Percentiles rank a stretch among this genome's conserved stretches.
Evolutionary conservation across 257 asterid genomes (phyloP).

Genomic region (Lycium ferocissimum): DNA sequence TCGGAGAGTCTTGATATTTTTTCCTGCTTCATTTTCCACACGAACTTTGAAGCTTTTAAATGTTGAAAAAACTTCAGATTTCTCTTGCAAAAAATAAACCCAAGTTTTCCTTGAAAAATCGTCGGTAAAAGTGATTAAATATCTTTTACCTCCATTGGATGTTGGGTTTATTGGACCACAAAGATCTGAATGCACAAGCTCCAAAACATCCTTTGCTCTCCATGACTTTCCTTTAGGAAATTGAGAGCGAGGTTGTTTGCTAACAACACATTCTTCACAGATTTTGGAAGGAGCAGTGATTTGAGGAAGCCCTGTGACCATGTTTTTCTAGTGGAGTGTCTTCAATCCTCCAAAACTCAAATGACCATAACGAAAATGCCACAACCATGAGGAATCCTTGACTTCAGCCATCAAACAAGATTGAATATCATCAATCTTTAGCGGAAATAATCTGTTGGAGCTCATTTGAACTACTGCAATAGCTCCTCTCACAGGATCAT

Average conservation of each 20-base stretch:
- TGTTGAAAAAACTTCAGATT: neutral
- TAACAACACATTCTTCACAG: conserved; percentile 16
- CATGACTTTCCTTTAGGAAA: conserved; percentile 12
- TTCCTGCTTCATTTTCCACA: neutral
- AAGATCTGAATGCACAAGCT: neutral
- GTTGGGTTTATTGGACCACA: conserved; percentile 6
- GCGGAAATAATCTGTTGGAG: neutral
- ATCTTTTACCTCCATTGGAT: neutral
- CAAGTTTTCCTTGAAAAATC: neutral
- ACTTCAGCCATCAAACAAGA: neutral
- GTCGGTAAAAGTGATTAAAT: neutral
- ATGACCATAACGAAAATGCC: conserved; percentile 16
- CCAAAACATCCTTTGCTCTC: neutral
- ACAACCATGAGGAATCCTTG: conserved; percentile 14
- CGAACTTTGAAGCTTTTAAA: conserved; percentile 6
- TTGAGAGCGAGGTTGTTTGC: neutral
- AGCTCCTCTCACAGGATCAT: neutral
- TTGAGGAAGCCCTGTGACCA: neutral
- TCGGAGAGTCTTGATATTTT: neutral
- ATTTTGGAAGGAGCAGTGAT: neutral
- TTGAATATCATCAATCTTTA: neutral
- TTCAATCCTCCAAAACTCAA: neutral
- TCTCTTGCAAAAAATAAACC: neutral
- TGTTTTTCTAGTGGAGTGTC: neutral
- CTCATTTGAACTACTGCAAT: neutral